Percentiles rank a stretch among this genome's conserved stretches.
phyloP scores from a whole-genome alignment of 2,329 filamentous ascomycete genomes.

The Ascomycota sp. region DNA sequence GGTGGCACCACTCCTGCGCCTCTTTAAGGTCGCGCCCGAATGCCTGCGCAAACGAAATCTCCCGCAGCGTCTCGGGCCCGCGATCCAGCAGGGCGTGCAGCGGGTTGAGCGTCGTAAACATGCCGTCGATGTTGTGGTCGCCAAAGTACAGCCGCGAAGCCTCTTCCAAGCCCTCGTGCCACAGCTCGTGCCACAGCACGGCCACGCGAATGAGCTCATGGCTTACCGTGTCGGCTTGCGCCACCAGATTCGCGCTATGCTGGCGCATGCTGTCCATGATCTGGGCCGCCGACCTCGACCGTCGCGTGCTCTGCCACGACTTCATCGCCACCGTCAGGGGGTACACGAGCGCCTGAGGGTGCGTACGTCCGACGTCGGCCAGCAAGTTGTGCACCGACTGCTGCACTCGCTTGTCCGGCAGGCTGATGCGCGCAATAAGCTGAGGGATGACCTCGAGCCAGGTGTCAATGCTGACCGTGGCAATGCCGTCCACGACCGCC shows the following conservation, averaged over 20 bases:
- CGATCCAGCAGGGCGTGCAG: slow-evolving; percentile 78
- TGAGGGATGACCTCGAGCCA: slow-evolving; percentile 98
- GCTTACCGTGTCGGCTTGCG: slow-evolving; percentile 87
- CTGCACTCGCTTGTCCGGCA: slow-evolving; percentile 72
- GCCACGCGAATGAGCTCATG: slow-evolving; percentile 92
- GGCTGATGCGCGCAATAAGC: slow-evolving; percentile 89
- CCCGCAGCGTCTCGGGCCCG: slow-evolving; percentile 76
- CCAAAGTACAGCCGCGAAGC: slow-evolving; percentile 92
- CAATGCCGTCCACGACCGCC: slow-evolving; percentile 74
- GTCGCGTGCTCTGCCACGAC: slow-evolving; percentile 56
- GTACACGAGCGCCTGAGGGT: slow-evolving; percentile 91
- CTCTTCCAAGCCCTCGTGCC: slow-evolving; percentile 95
- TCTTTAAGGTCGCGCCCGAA: slow-evolving; percentile 91
- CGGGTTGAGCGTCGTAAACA: slow-evolving; percentile 78
- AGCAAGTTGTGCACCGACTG: slow-evolving; percentile 80
- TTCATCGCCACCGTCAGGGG: slow-evolving; percentile 96
- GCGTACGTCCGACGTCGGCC: slow-evolving; percentile 75
- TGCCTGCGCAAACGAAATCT: slow-evolving; percentile 92
- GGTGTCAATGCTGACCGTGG: slow-evolving; percentile 82
- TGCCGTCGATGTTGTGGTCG: slow-evolving; percentile 89
- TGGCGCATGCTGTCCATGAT: slow-evolving; percentile 98
- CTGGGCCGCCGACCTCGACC: slow-evolving; percentile 67
- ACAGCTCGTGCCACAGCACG: slow-evolving; percentile 94
- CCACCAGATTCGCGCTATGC: slow-evolving; percentile 76
- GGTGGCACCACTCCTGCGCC: slow-evolving; percentile 84